A percentile compares a stretch with the other conserved stretches of the same genome.
Conservation (phyloP, 23 red algal species). For the Agarophyton chilense region DNA sequence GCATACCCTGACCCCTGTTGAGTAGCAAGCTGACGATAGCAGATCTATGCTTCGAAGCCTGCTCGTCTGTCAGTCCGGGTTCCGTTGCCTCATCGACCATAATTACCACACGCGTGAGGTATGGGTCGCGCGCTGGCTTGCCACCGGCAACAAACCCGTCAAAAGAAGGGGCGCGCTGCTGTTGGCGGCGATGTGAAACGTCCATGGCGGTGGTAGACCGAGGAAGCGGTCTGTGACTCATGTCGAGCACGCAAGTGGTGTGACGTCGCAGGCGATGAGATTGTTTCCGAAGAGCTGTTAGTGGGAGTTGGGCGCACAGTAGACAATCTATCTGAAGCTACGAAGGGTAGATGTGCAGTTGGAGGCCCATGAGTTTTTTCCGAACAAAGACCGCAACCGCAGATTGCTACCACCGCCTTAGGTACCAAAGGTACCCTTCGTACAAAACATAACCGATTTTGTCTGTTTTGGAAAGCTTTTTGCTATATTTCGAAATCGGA, state of each 20-base stretch:
- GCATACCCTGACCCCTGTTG: slow-evolving; percentile 29
- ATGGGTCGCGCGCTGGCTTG: slow-evolving; percentile 53
- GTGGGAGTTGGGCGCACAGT: no score
- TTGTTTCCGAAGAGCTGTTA: background rate
- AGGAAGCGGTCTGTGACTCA: slow-evolving; percentile 15
- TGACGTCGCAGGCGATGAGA: background rate
- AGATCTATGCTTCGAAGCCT: slow-evolving; percentile 37
- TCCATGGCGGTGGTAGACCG: slow-evolving; percentile 9
- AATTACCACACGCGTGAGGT: slow-evolving; percentile 64
- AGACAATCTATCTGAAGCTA: no score
- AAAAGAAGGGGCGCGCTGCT: slow-evolving; percentile 20
- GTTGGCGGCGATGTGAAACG: background rate
- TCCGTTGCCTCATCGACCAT: slow-evolving; percentile 91
- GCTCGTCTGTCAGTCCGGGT: slow-evolving; percentile 46
- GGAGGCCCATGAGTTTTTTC: no score
- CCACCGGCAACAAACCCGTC: slow-evolving; percentile 1
- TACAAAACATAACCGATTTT: no score
- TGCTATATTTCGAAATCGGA: no score
- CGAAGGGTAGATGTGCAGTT: no score
- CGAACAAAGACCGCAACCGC: no score
- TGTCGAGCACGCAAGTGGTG: background rate
- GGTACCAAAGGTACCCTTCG: no score
- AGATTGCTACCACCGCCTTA: no score
- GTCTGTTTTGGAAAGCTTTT: no score
- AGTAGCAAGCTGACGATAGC: slow-evolving; percentile 55